phyloP scores from a whole-genome alignment of 169 alveolate genomes.

The Perkinsus marinus region DNA sequence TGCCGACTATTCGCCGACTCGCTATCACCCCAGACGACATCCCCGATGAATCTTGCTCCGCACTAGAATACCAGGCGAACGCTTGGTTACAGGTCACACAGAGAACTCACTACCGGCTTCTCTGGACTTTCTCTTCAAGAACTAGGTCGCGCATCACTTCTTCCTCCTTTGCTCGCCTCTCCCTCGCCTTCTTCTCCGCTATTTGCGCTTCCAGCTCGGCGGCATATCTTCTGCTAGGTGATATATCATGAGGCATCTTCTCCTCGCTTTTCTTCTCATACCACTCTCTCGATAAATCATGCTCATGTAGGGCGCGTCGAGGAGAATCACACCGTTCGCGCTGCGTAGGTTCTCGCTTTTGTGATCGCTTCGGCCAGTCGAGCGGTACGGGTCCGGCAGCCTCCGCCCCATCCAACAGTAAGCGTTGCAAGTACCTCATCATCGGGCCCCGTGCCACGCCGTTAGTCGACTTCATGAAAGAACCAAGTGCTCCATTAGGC shows the following conservation, averaged over 20 bases:
- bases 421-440: not conserved
- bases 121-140: not conserved
- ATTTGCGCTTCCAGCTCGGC: not conserved
- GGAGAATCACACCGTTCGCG: too few species aligned
- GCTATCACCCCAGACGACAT: too few species aligned
- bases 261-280: not conserved
- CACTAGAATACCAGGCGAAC: too few species aligned
- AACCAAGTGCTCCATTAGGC: not conserved
- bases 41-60: too few species aligned
- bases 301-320: too few species aligned
- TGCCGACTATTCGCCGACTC: too few species aligned
- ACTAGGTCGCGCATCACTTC: not conserved
- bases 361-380: not conserved
- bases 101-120: not conserved
- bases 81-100: too few species aligned
- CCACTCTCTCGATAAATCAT: not conserved
- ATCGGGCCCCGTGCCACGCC: not conserved
- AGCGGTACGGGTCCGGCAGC: not conserved
- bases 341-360: not conserved
- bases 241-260: not conserved
- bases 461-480: not conserved
- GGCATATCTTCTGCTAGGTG: not conserved
- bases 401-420: not conserved
- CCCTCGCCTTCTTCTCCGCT: not conserved
- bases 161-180: not conserved